Conservation (phyloP, 345 rosid species). For the Combretum micranthum region DNA sequence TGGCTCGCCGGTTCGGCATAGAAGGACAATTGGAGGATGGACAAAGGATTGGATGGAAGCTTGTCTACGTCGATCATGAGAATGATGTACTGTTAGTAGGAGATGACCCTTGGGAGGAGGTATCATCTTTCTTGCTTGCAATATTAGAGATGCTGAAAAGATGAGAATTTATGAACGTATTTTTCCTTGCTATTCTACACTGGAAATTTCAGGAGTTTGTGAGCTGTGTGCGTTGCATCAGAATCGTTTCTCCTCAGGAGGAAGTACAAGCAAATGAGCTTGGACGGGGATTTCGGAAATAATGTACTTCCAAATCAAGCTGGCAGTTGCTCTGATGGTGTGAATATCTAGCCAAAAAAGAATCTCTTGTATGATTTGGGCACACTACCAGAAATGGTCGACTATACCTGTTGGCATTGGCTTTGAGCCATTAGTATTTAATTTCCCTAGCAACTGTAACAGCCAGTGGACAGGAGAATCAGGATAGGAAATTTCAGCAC, state of each 20-base stretch:
- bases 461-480: too few species aligned
- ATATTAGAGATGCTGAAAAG: background rate
- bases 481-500: too few species aligned
- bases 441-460: too few species aligned
- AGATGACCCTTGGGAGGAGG: conserved; percentile 90
- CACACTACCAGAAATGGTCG: too few species aligned
- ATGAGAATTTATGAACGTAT: too few species aligned
- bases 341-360: conserved; percentile 18
- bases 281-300: conserved; percentile 60
- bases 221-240: conserved; percentile 55
- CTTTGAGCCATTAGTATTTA: too few species aligned
- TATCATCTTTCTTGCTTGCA: background rate
- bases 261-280: conserved; percentile 80
- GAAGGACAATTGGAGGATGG: conserved; percentile 75
- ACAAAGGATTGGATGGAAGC: conserved; percentile 68
- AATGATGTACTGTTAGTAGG: conserved; percentile 69
- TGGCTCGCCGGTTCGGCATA: conserved; percentile 70
- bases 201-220: conserved; percentile 52
- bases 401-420: too few species aligned
- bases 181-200: too few species aligned
- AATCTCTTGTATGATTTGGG: too few species aligned
- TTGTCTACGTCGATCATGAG: conserved; percentile 72
- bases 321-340: conserved; percentile 65
- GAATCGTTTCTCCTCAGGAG: conserved; percentile 66
- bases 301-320: conserved; percentile 48